Conservation (phyloP, 208 protist genomes). For the Crithidia thermophila region DNA sequence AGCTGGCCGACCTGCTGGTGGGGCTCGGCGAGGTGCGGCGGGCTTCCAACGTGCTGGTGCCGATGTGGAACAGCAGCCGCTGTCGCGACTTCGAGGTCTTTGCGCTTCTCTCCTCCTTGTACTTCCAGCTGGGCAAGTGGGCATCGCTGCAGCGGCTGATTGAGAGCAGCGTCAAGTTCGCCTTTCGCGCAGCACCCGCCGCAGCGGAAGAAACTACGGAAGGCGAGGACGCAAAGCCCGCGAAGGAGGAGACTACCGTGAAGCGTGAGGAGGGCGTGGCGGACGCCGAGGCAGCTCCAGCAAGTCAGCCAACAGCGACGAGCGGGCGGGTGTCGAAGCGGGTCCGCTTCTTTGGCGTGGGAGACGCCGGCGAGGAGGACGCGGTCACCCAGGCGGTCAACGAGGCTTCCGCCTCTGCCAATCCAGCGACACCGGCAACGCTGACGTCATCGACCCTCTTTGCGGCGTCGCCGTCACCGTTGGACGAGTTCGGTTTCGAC, state of each 20-base stretch:
- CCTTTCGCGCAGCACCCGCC: conserved; percentile 40
- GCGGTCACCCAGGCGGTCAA: conserved; percentile 1
- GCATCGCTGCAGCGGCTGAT: conserved; percentile 79
- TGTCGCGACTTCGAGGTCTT: conserved; percentile 91
- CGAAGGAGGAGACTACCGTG: conserved; percentile 6
- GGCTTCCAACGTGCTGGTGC: conserved; percentile 66
- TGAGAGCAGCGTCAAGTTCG: conserved; percentile 72
- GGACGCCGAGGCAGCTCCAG: not conserved
- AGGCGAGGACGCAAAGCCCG: not conserved
- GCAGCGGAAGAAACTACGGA: not conserved
- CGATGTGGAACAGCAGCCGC: conserved; percentile 78
- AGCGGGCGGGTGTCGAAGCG: conserved; percentile 46
- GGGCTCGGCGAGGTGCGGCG: conserved; percentile 81
- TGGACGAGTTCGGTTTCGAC: conserved; percentile 35
- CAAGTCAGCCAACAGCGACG: not conserved
- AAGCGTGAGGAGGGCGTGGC: not conserved
- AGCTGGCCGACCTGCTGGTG: conserved; percentile 86
- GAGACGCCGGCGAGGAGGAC: conserved; percentile 23
- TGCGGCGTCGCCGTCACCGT: not conserved
- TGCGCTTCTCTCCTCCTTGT: conserved; percentile 80
- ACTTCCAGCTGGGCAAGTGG: conserved; percentile 90
- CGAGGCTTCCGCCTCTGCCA: not conserved
- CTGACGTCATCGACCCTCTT: not conserved
- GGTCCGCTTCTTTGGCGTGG: conserved; percentile 66
- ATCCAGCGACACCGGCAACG: too few species aligned